These are phyloP conservation scores for Cladosporium halotolerans DNA, from an alignment of 2,329 filamentous ascomycete genomes.

Conservation along the genomic window DNA sequence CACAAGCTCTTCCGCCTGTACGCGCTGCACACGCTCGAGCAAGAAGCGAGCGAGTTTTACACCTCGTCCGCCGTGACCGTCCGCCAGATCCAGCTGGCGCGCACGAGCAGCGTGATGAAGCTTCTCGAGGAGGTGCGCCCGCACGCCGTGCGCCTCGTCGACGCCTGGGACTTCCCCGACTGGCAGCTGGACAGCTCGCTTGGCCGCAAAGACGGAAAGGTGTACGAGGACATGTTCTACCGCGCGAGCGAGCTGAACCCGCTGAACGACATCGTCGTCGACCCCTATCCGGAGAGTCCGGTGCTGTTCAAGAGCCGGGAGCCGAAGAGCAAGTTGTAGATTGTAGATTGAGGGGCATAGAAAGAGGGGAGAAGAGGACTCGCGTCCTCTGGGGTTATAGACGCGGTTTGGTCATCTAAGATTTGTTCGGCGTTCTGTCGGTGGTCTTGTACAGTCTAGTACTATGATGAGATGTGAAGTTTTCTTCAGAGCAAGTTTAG, in stretches of 20 bases:
- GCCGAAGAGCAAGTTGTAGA: slow-evolving; percentile 32
- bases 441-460: no score
- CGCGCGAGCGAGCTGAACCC: slow-evolving; percentile 67
- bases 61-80: slow-evolving; percentile 62
- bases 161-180: slow-evolving; percentile 70
- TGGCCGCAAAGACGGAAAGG: slow-evolving; percentile 65
- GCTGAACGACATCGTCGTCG: slow-evolving; percentile 63
- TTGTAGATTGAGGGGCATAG: neutral
- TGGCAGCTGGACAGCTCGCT: slow-evolving; percentile 69
- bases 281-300: slow-evolving; percentile 62
- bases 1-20: slow-evolving; percentile 63
- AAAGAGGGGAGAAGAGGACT: neutral
- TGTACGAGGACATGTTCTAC: slow-evolving; percentile 72
- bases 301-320: slow-evolving; percentile 57
- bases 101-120: slow-evolving; percentile 62
- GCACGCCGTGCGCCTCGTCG: slow-evolving; percentile 65
- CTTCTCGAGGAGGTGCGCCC: slow-evolving; percentile 66
- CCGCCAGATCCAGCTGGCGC: slow-evolving; percentile 63
- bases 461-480: no score
- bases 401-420: no score
- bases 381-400: neutral
- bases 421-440: neutral
- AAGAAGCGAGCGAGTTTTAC: slow-evolving; percentile 67
- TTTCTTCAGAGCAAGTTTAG: no score
- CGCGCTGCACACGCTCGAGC: slow-evolving; percentile 60